These are phyloP conservation scores for Betula pendula DNA, from an alignment of 306 rosid species.

Conservation along the genomic window DNA sequence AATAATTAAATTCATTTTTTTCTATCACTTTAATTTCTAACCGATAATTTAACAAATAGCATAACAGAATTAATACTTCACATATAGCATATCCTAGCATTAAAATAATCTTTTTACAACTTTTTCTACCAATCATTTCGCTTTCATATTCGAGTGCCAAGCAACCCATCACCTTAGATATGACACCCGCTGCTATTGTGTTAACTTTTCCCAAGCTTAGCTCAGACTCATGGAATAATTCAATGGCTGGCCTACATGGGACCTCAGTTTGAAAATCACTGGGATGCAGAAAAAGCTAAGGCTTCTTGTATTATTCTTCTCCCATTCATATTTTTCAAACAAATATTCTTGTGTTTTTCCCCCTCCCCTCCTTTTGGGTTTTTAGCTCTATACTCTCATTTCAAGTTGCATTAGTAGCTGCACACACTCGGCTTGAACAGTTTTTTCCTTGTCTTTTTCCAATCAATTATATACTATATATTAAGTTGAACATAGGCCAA, in stretches of 20 bases:
- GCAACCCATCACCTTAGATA: neutral
- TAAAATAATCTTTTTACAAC: neutral
- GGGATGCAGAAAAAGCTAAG: neutral
- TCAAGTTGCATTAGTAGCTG: too few species aligned
- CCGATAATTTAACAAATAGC: too few species aligned
- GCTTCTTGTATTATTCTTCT: neutral
- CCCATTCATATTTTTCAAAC: neutral
- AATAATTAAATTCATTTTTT: too few species aligned
- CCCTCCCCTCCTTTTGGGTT: neutral
- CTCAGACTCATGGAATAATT: neutral
- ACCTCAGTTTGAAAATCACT: neutral
- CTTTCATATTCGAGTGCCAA: neutral
- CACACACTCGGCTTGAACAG: too few species aligned
- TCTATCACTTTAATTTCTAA: too few species aligned
- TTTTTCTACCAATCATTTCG: neutral
- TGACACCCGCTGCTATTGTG: neutral
- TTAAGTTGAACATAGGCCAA: too few species aligned
- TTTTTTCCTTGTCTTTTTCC: too few species aligned
- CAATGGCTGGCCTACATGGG: neutral
- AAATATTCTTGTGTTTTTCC: neutral
- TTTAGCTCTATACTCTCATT: neutral
- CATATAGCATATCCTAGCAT: too few species aligned
- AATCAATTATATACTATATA: too few species aligned
- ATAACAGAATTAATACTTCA: too few species aligned
- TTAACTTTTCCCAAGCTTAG: neutral